These are phyloP conservation scores for Prunella vulgaris DNA, from an alignment of 257 asterid genomes.

Conservation along the genomic window DNA sequence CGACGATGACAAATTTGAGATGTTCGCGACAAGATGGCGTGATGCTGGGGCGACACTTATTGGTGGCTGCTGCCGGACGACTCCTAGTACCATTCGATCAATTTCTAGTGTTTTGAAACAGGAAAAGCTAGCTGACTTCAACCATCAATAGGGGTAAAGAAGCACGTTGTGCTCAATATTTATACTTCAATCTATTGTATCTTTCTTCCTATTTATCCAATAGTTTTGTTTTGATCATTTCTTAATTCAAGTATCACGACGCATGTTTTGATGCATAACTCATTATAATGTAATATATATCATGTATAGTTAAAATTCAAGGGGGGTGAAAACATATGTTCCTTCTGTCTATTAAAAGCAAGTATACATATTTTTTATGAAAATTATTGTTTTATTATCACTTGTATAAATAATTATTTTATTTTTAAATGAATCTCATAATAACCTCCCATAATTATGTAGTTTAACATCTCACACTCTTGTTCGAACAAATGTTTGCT, in stretches of 20 bases:
- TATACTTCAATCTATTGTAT: background rate
- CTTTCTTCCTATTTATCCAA: background rate
- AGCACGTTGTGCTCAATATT: background rate
- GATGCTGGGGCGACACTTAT: slow-evolving; percentile 75
- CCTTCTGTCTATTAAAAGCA: too few relatives aligned
- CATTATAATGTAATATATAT: too few relatives aligned
- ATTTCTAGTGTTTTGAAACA: slow-evolving; percentile 55
- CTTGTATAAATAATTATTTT: too few relatives aligned
- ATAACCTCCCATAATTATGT: too few relatives aligned
- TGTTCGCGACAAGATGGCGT: slow-evolving; percentile 54
- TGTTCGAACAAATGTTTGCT: too few relatives aligned
- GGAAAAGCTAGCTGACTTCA: slow-evolving; percentile 12
- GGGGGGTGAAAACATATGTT: too few relatives aligned
- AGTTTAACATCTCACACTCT: too few relatives aligned
- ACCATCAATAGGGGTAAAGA: background rate
- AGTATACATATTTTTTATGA: too few relatives aligned
- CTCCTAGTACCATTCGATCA: slow-evolving; percentile 54
- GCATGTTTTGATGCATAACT: too few relatives aligned
- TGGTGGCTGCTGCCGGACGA: slow-evolving; percentile 83
- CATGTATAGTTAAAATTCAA: too few relatives aligned
- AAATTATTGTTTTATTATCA: too few relatives aligned
- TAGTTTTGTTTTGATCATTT: background rate
- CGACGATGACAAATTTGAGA: slow-evolving; percentile 58
- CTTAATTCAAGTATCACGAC: background rate
- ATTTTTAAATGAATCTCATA: too few relatives aligned